A percentile compares a stretch with the other conserved stretches of the same genome.
phyloP scores from a whole-genome alignment of 768 basidiomycete genomes.

The Lyophyllum atratum region DNA sequence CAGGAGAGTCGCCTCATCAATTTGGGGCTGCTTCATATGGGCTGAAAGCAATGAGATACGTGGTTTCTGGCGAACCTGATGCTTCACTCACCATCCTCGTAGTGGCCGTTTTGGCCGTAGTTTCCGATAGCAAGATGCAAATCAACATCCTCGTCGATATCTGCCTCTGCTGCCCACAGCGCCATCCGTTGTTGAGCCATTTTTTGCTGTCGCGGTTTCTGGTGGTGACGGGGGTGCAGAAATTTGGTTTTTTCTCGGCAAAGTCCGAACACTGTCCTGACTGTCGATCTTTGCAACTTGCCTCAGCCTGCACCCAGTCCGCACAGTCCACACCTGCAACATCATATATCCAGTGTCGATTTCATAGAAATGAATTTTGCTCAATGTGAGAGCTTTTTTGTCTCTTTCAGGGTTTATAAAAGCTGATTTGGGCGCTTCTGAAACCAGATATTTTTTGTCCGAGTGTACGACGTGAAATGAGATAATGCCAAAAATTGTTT shows the following conservation, averaged over 20 bases:
- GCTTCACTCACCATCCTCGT: slow-evolving; percentile 58
- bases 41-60: slow-evolving; percentile 31
- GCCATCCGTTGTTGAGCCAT: slow-evolving; percentile 70
- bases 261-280: slow-evolving; percentile 22
- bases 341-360: too few relatives aligned
- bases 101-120: slow-evolving; percentile 68
- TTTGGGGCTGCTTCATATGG: slow-evolving; percentile 57
- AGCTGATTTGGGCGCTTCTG: too few relatives aligned
- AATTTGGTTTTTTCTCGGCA: slow-evolving; percentile 37
- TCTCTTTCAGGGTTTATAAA: too few relatives aligned
- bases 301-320: too few relatives aligned
- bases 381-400: too few relatives aligned
- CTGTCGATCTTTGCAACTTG: not conserved
- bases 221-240: slow-evolving; percentile 22
- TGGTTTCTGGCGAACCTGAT: not conserved
- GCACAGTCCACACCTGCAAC: too few relatives aligned
- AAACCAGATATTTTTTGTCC: too few relatives aligned
- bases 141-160: slow-evolving; percentile 82
- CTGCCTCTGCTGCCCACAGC: slow-evolving; percentile 77
- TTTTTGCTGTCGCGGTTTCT: slow-evolving; percentile 19
- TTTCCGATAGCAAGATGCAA: slow-evolving; percentile 67
- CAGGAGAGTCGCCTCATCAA: slow-evolving; percentile 69
- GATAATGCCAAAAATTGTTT: too few relatives aligned
- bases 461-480: too few relatives aligned
- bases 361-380: too few relatives aligned